Conservation (phyloP, 2,329 filamentous ascomycete genomes). For the Colletotrichum lini region DNA sequence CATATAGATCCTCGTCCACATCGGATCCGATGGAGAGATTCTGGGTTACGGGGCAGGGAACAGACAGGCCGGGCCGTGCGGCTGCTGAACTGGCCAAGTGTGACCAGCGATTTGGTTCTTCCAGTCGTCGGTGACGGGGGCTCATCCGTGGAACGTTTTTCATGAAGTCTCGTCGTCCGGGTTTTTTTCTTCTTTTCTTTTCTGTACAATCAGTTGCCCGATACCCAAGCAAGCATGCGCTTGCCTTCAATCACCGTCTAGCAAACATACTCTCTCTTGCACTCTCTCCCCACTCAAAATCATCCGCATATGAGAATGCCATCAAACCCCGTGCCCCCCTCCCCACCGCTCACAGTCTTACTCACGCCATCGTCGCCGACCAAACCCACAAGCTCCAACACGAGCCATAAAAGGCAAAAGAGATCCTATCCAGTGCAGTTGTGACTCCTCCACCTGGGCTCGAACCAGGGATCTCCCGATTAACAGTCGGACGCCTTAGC, state of each 20-base stretch:
- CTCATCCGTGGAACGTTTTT: neutral
- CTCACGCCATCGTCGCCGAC: neutral
- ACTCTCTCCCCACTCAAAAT: neutral
- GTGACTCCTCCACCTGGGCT: conserved; percentile 1
- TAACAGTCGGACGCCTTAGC: conserved; percentile 18
- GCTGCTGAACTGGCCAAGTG: conserved; percentile 16
- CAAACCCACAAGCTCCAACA: neutral
- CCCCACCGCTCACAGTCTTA: neutral
- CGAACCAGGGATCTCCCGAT: conserved; percentile 17
- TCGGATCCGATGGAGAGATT: conserved; percentile 21
- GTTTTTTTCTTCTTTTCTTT: neutral
- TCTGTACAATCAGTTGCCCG: conserved; percentile 4
- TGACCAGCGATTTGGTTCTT: conserved; percentile 10
- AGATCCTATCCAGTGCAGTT: neutral
- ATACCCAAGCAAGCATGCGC: conserved; percentile 2
- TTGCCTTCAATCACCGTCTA: neutral
- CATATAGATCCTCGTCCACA: conserved; percentile 19
- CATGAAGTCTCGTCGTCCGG: neutral
- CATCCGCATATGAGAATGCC: neutral
- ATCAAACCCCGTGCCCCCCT: neutral
- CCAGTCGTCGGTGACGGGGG: conserved; percentile 14
- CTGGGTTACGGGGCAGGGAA: conserved; percentile 28
- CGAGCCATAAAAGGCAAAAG: neutral
- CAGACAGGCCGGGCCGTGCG: conserved; percentile 9
- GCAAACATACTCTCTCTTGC: neutral